Base-by-base conservation (phyloP, 2,329 filamentous ascomycete genomes). In the Ophiostoma australiae region DNA sequence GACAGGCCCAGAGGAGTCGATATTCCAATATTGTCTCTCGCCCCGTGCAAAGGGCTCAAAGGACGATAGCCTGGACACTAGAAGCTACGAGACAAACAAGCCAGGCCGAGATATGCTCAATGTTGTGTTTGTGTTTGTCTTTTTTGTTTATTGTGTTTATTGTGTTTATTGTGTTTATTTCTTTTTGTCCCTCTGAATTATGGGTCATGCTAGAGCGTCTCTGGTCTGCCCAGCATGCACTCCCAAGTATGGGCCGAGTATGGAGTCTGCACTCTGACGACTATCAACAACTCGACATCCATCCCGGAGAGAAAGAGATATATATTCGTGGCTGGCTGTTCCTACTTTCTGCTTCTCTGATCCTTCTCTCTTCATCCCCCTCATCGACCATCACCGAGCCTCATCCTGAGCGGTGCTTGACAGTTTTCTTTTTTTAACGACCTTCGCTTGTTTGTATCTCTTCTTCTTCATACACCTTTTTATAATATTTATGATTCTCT, bases 321-420 rank as follows among this genome's bases (percentile, higher is more conserved):
- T 72, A 72, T 72, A 72, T 41, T 70, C 69, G 15, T 31, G 55
- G 2, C 65, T 66, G 52, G 68, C 66, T 69, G 70, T 67, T 67
- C 31, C 66, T 55, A 52, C 48, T 39, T 37, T 44, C 41, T 23
- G 35, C 2, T 65, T 67, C 27, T 37, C 5, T 68, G 11, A 39
- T 35, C 35, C 23, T n/a, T 35, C 20, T 31, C 55, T 65, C 27
- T 37, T 63, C 44, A 41, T 58, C 31, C 58, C n/a, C 4, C 52
- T 58, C 52, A 37, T 52, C 61, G 31, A 33, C 27, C 44, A 33
- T 27, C 33, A 33, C 20, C 33, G 48, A 48, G 70, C 70, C 52
- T 66, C 17, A 44, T 66, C 63, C 10, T 44, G 52, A 44, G 37
- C 61, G 65, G 35, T 39, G 20, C 37, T 44, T 67, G 68, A 48